Conservation (phyloP, 345 rosid species). For the Cochlearia excelsa region DNA sequence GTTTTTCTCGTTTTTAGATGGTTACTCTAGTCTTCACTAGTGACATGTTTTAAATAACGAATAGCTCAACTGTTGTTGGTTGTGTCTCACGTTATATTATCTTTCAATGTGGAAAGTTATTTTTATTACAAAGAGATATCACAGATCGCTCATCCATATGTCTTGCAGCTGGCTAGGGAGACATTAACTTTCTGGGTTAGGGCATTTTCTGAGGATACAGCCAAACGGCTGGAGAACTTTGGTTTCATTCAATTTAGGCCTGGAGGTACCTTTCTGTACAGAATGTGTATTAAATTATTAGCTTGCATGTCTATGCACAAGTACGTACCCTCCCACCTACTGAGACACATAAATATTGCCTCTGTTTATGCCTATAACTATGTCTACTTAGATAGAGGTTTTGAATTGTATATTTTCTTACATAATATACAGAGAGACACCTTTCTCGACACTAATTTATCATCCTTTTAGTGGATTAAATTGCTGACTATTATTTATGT, state of each 20-base stretch:
- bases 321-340: neutral
- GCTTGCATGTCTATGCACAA: constrained; percentile 13
- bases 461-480: neutral
- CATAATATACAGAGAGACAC: constrained; percentile 5
- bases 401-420: constrained; percentile 11
- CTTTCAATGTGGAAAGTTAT: constrained; percentile 7
- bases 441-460: constrained; percentile 8
- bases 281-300: constrained; percentile 16
- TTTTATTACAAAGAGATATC: constrained; percentile 6
- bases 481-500: neutral
- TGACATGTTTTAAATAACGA: neutral
- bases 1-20: too few relatives aligned
- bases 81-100: constrained; percentile 9
- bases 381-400: constrained; percentile 19
- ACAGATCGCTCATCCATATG: constrained; percentile 1
- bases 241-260: constrained; percentile 97
- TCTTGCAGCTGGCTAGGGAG: constrained; percentile 86
- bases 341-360: constrained; percentile 1
- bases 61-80: constrained; percentile 14
- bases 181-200: constrained; percentile 95
- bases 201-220: constrained; percentile 97
- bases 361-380: constrained; percentile 12
- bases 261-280: constrained; percentile 65
- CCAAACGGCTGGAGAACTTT: constrained; percentile 94
- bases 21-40: too few relatives aligned